Evolutionary conservation across 306 rosid species (phyloP), one percentile per base, ranked within the genome.

Genomic region (Cicer pinnatifidum): DNA sequence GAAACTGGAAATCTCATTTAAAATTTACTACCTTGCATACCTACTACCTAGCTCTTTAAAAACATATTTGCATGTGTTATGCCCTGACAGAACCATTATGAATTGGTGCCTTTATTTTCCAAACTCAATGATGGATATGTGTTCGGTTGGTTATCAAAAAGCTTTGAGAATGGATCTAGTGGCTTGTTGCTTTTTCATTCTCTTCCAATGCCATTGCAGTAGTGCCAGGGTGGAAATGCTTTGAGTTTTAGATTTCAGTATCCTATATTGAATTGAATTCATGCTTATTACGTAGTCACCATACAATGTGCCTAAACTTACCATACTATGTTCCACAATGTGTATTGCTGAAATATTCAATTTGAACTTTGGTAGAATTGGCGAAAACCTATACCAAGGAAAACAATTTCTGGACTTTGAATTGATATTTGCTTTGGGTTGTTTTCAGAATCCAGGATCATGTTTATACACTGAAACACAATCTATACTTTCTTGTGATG

Each of bases 381-480:
- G 43, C 37, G 64, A 13, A 65, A 70, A 75, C 51, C 69, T 45
- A 35, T 48, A 20, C 54, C 46, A 75, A 46, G 41, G 3, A 40
- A 19, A 65, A 20, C 23, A 75, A 12, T 67, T 59, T 37, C 28
- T 23, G 62, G 20, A 71, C 74, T 57, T 71, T 59, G 52, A 20
- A 41, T 7, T 54, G 57, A 56, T 72, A 51, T 35, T 62, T 54
- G 23, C 57, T 72, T 59, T 78, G 43, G 9, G 41, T 45, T 58
- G 10, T 39, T 70, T 73, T 79, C 90, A 93, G 98, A 93, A 82
- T 78, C 97, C 98, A 47, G 96, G 94, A 84, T 86, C 96, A 64
- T 93, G 98, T 83, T 88, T 93, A 82, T 91, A 80, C 84, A 84
- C 85, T 41, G 75, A 84, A 57, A 78, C 88, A 7, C 87, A 78